Conservation (phyloP, 768 basidiomycete species). For the Hebeloma cylindrosporum region DNA sequence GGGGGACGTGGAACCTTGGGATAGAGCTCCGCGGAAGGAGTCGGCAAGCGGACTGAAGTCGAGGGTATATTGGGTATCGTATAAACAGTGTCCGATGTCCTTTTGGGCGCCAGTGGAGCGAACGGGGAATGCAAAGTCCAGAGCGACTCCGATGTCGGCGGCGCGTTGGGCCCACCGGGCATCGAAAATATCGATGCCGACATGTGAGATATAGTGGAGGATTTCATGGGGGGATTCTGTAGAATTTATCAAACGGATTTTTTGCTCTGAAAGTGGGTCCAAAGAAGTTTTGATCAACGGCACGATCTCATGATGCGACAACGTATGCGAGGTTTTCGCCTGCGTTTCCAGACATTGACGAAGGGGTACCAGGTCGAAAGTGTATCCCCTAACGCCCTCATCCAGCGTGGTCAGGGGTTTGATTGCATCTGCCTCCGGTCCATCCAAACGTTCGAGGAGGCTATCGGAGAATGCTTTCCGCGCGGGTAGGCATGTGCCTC, state of each 20-base stretch:
- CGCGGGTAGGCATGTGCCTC: slow-evolving; percentile 53
- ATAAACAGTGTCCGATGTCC: slow-evolving; percentile 75
- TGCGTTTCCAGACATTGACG: slow-evolving; percentile 29
- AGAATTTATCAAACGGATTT: slow-evolving; percentile 64
- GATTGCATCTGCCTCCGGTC: slow-evolving; percentile 52
- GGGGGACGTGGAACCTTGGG: neutral
- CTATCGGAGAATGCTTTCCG: slow-evolving; percentile 61
- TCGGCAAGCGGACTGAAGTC: slow-evolving; percentile 61
- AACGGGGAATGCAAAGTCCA: slow-evolving; percentile 77
- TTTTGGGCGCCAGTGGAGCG: neutral
- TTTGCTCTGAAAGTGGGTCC: slow-evolving; percentile 44
- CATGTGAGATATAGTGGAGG: slow-evolving; percentile 57
- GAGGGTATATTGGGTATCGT: slow-evolving; percentile 50
- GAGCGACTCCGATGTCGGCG: slow-evolving; percentile 67
- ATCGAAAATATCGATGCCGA: slow-evolving; percentile 80
- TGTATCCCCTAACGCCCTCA: slow-evolving; percentile 69
- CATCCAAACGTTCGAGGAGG: slow-evolving; percentile 56
- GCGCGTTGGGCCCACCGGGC: slow-evolving; percentile 67
- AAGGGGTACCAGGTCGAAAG: slow-evolving; percentile 63
- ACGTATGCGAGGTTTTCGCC: slow-evolving; percentile 2
- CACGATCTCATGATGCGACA: slow-evolving; percentile 20
- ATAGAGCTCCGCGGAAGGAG: slow-evolving; percentile 28
- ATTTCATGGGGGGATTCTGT: slow-evolving; percentile 71
- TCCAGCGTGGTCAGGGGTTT: slow-evolving; percentile 56
- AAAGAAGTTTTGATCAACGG: slow-evolving; percentile 64